Evolutionary conservation across 108 stramenopile genomes (phyloP).

Genomic region (Halocafeteria seosinensis): DNA sequence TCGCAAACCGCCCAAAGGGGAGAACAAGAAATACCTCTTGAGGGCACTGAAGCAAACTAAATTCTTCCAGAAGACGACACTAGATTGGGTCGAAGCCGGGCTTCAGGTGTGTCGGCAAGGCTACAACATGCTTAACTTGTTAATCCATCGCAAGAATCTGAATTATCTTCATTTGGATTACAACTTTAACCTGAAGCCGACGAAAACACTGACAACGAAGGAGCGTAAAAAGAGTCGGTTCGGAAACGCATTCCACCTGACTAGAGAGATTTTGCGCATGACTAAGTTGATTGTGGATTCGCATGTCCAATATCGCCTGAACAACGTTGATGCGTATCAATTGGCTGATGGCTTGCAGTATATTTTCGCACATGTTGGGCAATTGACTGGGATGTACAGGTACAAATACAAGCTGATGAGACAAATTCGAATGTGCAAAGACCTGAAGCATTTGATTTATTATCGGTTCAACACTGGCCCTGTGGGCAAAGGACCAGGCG

Average conservation of each 20-base stretch:
- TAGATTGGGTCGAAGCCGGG: conserved; percentile 98
- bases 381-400: conserved; percentile 97
- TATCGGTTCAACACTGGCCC: conserved; percentile 99
- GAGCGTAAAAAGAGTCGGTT: conserved; percentile 89
- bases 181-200: conserved; percentile 99
- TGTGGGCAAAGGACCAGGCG: conserved; percentile 95
- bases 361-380: conserved; percentile 95
- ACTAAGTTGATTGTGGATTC: conserved; percentile 96
- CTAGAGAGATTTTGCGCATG: conserved; percentile 86
- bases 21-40: conserved; percentile 75
- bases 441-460: conserved; percentile 96
- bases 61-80: conserved; percentile 96
- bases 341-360: conserved; percentile 97
- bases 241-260: conserved; percentile 83
- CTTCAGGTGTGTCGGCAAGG: conserved; percentile 86
- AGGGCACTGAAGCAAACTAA: conserved; percentile 91
- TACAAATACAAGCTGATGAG: conserved; percentile 98
- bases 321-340: conserved; percentile 96
- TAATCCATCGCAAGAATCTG: conserved; percentile 91
- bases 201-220: conserved; percentile 99
- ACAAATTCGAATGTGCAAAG: conserved; percentile 94
- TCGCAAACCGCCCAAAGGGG: conserved; percentile 44
- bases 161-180: conserved; percentile 98
- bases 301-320: conserved; percentile 89
- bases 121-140: conserved; percentile 92